A percentile compares a stretch with the other conserved stretches of the same genome.
Evolutionary conservation across 2,329 filamentous ascomycete species (phyloP).

Genomic region (Penicillium olsonii): DNA sequence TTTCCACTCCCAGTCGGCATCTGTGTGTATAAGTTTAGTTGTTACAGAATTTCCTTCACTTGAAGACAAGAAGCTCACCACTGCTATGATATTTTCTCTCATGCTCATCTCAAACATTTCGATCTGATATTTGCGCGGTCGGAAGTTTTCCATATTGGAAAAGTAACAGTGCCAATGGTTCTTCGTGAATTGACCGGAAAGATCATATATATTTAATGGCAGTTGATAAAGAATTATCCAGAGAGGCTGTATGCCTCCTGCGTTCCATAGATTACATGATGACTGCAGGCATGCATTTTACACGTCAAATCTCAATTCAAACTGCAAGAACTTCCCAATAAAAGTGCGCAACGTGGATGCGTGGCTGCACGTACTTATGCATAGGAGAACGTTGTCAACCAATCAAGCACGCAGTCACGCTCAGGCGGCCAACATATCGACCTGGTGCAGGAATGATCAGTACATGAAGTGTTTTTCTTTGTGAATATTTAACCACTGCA

Average conservation of each 20-base stretch:
- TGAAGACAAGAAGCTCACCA: neutral
- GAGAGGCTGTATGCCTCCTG: neutral
- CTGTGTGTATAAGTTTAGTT: too few relatives aligned
- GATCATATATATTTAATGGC: neutral
- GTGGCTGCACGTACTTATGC: neutral
- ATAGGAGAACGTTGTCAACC: neutral
- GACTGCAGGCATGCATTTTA: neutral
- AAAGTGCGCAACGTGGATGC: neutral
- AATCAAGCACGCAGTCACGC: neutral
- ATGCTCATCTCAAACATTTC: neutral
- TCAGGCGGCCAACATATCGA: neutral
- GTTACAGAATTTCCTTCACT: neutral
- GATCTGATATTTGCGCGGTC: neutral
- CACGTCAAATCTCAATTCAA: neutral
- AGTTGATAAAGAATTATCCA: neutral
- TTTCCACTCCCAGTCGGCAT: neutral
- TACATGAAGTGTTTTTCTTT: neutral
- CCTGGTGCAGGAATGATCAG: neutral
- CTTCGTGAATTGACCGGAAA: neutral
- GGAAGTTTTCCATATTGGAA: neutral
- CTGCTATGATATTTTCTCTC: neutral
- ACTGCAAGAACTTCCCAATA: neutral
- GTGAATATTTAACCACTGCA: neutral
- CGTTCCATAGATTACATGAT: neutral
- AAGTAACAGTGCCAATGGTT: neutral